A percentile compares a stretch with the other conserved stretches of the same genome.
These are phyloP conservation scores for Wolfiporia cocos DNA, from an alignment of 1,284 basidiomycete genomes.

Conservation along the genomic window DNA sequence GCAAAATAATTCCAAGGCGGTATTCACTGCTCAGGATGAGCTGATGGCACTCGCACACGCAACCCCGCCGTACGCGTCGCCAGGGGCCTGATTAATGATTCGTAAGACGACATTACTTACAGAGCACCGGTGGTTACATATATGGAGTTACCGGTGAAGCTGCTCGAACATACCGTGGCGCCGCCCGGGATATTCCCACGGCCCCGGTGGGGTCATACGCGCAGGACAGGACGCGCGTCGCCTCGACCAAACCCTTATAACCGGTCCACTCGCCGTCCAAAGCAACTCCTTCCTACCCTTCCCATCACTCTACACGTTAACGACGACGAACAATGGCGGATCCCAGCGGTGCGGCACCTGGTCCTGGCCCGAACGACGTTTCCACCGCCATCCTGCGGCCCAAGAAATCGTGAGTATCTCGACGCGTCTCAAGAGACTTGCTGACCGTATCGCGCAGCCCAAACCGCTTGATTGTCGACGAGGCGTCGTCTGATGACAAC, in stretches of 20 bases:
- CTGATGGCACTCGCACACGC: no score
- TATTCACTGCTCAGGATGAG: no score
- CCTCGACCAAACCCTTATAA: conserved; percentile 25
- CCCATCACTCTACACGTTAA: conserved; percentile 10
- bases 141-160: no score
- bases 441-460: conserved; percentile 46
- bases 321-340: conserved; percentile 29
- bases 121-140: no score
- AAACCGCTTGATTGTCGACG: conserved; percentile 92
- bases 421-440: conserved; percentile 6
- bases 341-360: conserved; percentile 74
- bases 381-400: conserved; percentile 93
- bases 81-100: no score
- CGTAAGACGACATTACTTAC: no score
- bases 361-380: conserved; percentile 74
- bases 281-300: conserved; percentile 14
- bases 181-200: conserved; percentile 5
- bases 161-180: no score
- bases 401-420: conserved; percentile 85
- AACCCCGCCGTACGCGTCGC: no score
- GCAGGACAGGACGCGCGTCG: conserved; percentile 38
- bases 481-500: conserved; percentile 88
- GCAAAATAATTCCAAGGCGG: no score
- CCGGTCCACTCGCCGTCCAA: conserved; percentile 12
- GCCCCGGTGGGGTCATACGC: conserved; percentile 2